Evolutionary conservation across 805 yeast genomes (phyloP).

Genomic region (Kluyveromyces lactis): DNA sequence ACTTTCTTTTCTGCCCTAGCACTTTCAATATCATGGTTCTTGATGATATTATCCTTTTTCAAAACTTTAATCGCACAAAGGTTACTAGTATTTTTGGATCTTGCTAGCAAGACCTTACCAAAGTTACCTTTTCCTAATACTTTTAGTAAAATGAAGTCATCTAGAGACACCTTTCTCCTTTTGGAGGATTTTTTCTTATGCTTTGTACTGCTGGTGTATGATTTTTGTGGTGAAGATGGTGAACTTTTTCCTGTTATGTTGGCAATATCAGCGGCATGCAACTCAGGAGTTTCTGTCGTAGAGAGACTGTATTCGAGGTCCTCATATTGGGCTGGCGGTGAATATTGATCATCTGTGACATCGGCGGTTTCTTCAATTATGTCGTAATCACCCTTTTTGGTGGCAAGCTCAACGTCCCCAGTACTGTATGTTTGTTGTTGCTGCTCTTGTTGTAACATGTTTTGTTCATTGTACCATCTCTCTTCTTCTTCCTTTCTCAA

Average conservation of each 20-base stretch:
- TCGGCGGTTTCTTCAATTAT: not conserved
- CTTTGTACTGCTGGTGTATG: slow-evolving; percentile 13
- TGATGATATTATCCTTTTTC: slow-evolving; percentile 91
- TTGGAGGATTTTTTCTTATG: slow-evolving; percentile 24
- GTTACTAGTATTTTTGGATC: slow-evolving; percentile 70
- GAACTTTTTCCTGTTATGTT: not conserved
- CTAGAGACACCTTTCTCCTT: slow-evolving; percentile 78
- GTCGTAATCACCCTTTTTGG: not conserved
- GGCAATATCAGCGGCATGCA: not conserved
- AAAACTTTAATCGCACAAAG: slow-evolving; percentile 94
- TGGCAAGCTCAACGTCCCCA: not conserved
- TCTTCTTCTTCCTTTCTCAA: slow-evolving; percentile 12
- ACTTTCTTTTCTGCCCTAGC: slow-evolving; percentile 93
- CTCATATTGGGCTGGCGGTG: not conserved
- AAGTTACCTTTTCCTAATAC: slow-evolving; percentile 98
- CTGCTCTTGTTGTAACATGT: not conserved
- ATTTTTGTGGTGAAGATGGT: slow-evolving; percentile 18
- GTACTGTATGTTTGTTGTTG: not conserved
- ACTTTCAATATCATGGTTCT: slow-evolving; percentile 93
- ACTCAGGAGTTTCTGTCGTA: not conserved
- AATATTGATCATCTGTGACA: not conserved
- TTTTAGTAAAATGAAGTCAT: slow-evolving; percentile 88
- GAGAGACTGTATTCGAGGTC: not conserved
- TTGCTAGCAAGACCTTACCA: slow-evolving; percentile 97
- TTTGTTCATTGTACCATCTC: slow-evolving; percentile 14